Evolutionary conservation across 805 yeast genomes (phyloP), one percentile per base, ranked within the genome.

Genomic region (Zygosaccharomyces lentus): DNA sequence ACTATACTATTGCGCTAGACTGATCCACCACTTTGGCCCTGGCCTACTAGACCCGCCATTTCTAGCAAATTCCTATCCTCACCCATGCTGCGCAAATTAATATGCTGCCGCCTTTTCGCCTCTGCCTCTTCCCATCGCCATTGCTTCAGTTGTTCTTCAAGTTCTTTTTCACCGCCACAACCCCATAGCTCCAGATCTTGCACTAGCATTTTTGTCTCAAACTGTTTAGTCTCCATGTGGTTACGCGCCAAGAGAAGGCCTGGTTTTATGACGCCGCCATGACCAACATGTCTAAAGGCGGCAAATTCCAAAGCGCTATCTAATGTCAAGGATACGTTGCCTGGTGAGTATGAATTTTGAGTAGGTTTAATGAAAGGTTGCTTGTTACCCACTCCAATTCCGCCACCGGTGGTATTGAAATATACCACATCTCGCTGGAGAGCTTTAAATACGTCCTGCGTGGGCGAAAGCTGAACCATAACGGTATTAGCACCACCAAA

Each of bases 121-220:
- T 88, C 96, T 40, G 80, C 72, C 58, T 83, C 84, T 60, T 91
- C 97, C 96, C 96, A 89, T 55, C 83, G 89, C 93, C 96, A 85
- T 49, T 77, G 76, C 56, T 77, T 78, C 37, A 75, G 70, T 65
- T 90, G 96, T 50, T 84, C 90, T 25, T 76, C 82, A 38, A 89
- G 67, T 53, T 87, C 95, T 49, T 81, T 78, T 8, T 77, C 80
- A 6, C 87, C 80, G 1, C 97, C 98, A 47, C 88, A 77, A 0
- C 98, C 98, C 90, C 93, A 86, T 0, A 89, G 95, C 60, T 90
- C 96, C 21, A 90, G 68, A 52, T 84, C 90, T 4, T 81, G 78
- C 6, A 91, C 77, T 45, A 74, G 61, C 56, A 91, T 80, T 41
- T 87, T 68, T 49, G 83, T 81, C 60, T 91, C 97, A 56, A 71